These are phyloP conservation scores for Debaryomyces hansenii DNA, from an alignment of 805 yeast species.

Conservation along the genomic window DNA sequence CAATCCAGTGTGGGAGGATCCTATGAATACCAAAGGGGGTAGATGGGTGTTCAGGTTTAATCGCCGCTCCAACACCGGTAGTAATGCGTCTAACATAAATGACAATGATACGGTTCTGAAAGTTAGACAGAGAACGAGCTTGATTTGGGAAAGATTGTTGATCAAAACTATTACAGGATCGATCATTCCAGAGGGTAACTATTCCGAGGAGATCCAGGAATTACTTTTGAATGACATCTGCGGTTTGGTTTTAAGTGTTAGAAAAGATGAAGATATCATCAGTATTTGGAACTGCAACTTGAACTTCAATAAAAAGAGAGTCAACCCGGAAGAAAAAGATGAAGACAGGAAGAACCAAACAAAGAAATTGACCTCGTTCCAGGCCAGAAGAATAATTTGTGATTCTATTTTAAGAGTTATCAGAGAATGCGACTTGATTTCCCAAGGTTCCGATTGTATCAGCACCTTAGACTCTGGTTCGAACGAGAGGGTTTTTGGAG, in stretches of 20 bases:
- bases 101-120: slow-evolving; percentile 18
- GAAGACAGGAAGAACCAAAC: slow-evolving; percentile 10
- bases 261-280: slow-evolving; percentile 59
- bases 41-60: slow-evolving; percentile 59
- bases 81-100: slow-evolving; percentile 4
- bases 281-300: slow-evolving; percentile 62
- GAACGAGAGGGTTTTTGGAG: slow-evolving; percentile 45
- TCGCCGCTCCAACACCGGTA: slow-evolving; percentile 26
- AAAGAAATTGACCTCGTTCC: slow-evolving; percentile 40
- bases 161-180: slow-evolving; percentile 53
- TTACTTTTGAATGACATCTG: slow-evolving; percentile 50
- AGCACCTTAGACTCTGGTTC: slow-evolving; percentile 33
- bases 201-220: slow-evolving; percentile 34
- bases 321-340: slow-evolving; percentile 14
- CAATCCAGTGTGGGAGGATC: slow-evolving; percentile 70
- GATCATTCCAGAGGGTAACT: slow-evolving; percentile 37
- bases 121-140: slow-evolving; percentile 34
- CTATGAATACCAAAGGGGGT: slow-evolving; percentile 59
- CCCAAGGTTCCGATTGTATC: slow-evolving; percentile 35
- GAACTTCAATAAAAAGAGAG: slow-evolving; percentile 29
- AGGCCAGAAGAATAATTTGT: slow-evolving; percentile 46
- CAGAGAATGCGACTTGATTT: slow-evolving; percentile 47
- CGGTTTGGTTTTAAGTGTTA: slow-evolving; percentile 59
- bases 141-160: slow-evolving; percentile 58
- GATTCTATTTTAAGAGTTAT: slow-evolving; percentile 47